Conservation (phyloP, 1,284 basidiomycete genomes). For the Melampsora americana region DNA sequence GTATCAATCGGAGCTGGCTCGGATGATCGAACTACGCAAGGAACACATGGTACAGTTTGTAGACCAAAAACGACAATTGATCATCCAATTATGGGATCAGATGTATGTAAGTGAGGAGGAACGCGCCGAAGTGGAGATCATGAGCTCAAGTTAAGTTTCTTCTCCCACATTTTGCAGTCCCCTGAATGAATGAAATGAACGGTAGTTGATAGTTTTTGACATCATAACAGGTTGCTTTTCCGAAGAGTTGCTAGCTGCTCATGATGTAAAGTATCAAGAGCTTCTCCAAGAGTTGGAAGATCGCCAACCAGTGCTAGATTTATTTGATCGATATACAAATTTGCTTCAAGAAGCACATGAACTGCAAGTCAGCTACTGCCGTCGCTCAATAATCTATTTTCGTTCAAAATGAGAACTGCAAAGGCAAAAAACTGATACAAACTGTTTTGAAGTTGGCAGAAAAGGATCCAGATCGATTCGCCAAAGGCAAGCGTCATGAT, state of each 20-base stretch:
- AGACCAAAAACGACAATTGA: conserved; percentile 73
- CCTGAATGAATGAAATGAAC: conserved; percentile 7
- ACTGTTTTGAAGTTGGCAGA: conserved; percentile 24
- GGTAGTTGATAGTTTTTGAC: conserved; percentile 45
- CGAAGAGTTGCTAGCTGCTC: conserved; percentile 78
- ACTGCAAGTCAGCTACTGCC: conserved; percentile 60
- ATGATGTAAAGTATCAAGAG: conserved; percentile 79
- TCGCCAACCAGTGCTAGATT: conserved; percentile 72
- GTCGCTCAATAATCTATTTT: background rate
- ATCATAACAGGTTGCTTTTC: conserved; percentile 70
- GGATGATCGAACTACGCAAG: conserved; percentile 82
- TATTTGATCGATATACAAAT: conserved; percentile 81
- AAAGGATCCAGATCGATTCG: conserved; percentile 45
- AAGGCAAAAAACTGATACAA: background rate
- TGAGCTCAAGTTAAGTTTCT: conserved; percentile 68
- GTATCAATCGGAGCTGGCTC: conserved; percentile 83
- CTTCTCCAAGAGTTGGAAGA: conserved; percentile 74
- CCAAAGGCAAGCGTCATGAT: conserved; percentile 46
- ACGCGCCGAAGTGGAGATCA: conserved; percentile 72
- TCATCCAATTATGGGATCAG: conserved; percentile 76
- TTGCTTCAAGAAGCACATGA: conserved; percentile 89
- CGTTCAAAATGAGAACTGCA: background rate
- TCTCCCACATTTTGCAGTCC: background rate
- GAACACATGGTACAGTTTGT: conserved; percentile 85
- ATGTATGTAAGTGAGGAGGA: conserved; percentile 81